Base-by-base conservation (phyloP, 306 rosid species). In the Vigna trinervia region DNA sequence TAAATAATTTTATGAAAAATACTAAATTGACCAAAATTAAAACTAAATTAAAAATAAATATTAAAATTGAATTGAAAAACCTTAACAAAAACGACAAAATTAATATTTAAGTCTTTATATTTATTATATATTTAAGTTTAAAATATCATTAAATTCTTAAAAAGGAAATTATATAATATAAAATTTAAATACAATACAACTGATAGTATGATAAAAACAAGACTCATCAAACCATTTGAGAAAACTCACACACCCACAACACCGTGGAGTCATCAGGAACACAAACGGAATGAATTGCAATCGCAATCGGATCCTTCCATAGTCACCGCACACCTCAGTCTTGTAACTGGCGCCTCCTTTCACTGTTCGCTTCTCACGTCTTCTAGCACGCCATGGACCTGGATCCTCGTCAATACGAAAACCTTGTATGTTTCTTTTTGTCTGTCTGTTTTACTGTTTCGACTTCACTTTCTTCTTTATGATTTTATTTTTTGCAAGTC, bases 391-490 rank as follows among this genome's bases (percentile, higher is more conserved):
- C 56, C 84, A 93, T 93, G 98, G 98, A 89, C 88, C 87, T 89
- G 71, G 93, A 93, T 86, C 95, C 95, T 71, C 91, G 89, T 61
- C 89, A 82, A 84, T 91, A 85, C 90, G 90, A 93, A 69, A 87
- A 81, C 84, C 53, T 83, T 34, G 98, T 93, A 62, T 63, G 89
- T 87, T 65, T 80, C 78, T 60, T 8, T 74, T 1, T 6, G 15
- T 19, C 15, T 74, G 12, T 53, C 15, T 48, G 50, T 39, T 26
- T 63, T 56, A n/a, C 28, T 41, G 14, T 59, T 41, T 12, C 46
- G 10, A 36, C 73, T 22, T 36, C 20, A 47, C 2, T 17, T 10
- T 71, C 47, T 38, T 22, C n/a, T 17, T 64, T 36, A 7, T 14
- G 5, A 13, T 62, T 30, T 34, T n/a, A 8, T 38, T 4, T 17